Base-by-base conservation (phyloP, 345 rosid genomes). In the Trapa incisa region DNA sequence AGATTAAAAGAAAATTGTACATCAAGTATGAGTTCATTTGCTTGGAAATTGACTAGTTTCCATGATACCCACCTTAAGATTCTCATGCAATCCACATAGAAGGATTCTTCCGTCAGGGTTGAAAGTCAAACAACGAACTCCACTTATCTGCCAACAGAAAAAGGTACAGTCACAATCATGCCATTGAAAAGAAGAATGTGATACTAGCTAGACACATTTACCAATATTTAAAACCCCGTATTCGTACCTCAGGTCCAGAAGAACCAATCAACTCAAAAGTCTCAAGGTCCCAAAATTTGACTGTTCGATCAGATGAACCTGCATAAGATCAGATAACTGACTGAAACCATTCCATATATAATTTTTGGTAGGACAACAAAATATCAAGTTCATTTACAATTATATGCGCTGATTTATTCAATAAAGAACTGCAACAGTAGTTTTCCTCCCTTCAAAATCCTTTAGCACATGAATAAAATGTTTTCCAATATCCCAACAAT, bases 301-400 rank as follows among this genome's bases (percentile, higher is more conserved):
- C 94, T 39, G 99, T 95, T 77, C 91, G 84, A 72, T 95, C 99
- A 76, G 97, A 87, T 71, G 99, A 95, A 80, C 99, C 97, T 91
- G 76, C 43, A 63, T 45, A 76, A 61, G 42, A 22, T 39, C 61
- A 62, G 7, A 35, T 47, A 32, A 32, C 10, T 33, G 35, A 58
- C 15, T 58, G 15, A 32, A 32, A 32, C 35, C 12, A 57, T 6
- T 8, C 36, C 3, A 13, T 41, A 22, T 36, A 8, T 6, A 37
- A 61, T 22, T 33, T 45, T 61, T 62, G n/a, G 60, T 47, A 22
- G 32, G 54, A 14, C 50, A 16, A 15, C 14, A 67, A 38, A 67
- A 38, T 10, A 33, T 8, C 5, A 41, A 52, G 15, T 13, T 54
- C 63, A 13, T 13, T 12, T 35, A 33, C 15, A 33, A 58, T 58